A percentile compares a stretch with the other conserved stretches of the same genome.
Conservation (phyloP, 176 grass and related monocot genomes). For the Triticum timopheevii region DNA sequence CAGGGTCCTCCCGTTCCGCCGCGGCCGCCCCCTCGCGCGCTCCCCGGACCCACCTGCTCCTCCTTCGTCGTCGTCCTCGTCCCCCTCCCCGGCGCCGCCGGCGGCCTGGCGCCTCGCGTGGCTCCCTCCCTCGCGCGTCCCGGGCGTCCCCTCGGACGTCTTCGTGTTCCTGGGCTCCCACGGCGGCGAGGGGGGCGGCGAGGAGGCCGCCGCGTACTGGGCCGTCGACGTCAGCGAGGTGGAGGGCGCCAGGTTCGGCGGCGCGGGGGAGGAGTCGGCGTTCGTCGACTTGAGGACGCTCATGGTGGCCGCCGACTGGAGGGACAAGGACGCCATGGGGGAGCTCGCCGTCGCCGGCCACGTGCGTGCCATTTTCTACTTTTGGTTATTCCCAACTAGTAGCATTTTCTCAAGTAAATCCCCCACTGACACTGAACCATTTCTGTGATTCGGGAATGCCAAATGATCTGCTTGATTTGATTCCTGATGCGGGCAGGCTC, state of each 20-base stretch:
- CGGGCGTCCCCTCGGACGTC: constrained; percentile 25
- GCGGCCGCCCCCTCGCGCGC: constrained; percentile 65
- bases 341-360: constrained; percentile 85
- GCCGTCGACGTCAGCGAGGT: constrained; percentile 57
- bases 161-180: constrained; percentile 82
- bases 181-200: constrained; percentile 23
- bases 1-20: constrained; percentile 71
- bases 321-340: constrained; percentile 59
- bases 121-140: constrained; percentile 53
- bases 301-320: constrained; percentile 92
- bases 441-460: neutral
- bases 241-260: constrained; percentile 20
- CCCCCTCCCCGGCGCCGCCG: constrained; percentile 6
- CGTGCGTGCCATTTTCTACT: constrained; percentile 25
- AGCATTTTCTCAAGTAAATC: neutral
- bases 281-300: constrained; percentile 86
- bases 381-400: neutral
- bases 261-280: constrained; percentile 44
- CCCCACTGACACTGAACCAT: neutral
- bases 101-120: constrained; percentile 66
- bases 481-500: constrained; percentile 49
- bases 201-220: constrained; percentile 60
- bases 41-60: constrained; percentile 29
- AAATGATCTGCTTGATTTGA: neutral
- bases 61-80: neutral